Conservation (phyloP, 2,329 filamentous ascomycete genomes). For the Apiospora hydei region DNA sequence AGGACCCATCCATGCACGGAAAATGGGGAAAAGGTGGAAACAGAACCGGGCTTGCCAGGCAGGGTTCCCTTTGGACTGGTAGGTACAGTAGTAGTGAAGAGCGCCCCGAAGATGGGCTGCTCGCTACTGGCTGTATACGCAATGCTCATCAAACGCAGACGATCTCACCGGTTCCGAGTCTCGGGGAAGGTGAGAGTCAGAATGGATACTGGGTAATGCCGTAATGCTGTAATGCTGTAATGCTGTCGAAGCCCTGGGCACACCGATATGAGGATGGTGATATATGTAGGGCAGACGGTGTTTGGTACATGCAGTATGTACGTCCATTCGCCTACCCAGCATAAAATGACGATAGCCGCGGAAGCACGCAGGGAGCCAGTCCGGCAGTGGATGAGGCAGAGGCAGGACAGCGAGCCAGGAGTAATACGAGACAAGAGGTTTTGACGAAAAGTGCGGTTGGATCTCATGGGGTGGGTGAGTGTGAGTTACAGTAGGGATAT, state of each 20-base stretch:
- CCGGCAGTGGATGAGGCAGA: background rate
- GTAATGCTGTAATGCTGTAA: background rate
- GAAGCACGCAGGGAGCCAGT: background rate
- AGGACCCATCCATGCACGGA: slow-evolving; percentile 13
- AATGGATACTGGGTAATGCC: background rate
- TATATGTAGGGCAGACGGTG: background rate
- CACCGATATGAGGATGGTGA: background rate
- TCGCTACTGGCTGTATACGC: background rate
- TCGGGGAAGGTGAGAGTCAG: background rate
- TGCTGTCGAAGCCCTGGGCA: background rate
- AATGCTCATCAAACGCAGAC: slow-evolving; percentile 11
- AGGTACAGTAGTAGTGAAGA: background rate
- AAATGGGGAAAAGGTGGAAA: slow-evolving; percentile 16
- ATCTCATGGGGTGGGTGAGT: background rate
- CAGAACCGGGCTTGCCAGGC: background rate
- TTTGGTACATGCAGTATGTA: background rate
- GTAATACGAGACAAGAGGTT: background rate
- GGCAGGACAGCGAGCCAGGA: background rate
- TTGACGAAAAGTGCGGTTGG: background rate
- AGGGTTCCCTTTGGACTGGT: background rate
- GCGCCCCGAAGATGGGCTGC: background rate
- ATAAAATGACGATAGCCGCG: slow-evolving; percentile 17
- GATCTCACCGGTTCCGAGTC: slow-evolving; percentile 1
- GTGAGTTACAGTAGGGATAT: background rate
- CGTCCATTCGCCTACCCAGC: background rate